phyloP scores from a whole-genome alignment of 148 eudicot species.

The Silene conica region DNA sequence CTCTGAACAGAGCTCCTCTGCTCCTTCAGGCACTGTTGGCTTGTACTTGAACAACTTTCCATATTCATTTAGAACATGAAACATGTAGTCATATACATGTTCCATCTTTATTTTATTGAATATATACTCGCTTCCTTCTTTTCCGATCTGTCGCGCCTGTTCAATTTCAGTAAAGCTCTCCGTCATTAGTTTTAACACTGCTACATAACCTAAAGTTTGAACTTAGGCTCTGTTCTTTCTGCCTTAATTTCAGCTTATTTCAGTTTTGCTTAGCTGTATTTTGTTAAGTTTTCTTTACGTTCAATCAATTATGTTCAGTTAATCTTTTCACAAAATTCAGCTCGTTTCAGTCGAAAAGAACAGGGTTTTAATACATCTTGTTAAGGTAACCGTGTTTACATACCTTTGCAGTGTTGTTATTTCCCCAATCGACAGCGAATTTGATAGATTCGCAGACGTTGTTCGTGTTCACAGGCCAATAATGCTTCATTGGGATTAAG shows the following conservation, averaged over 20 bases:
- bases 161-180: background rate
- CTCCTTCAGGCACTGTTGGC: constrained; percentile 45
- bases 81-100: constrained; percentile 61
- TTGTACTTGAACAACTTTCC: constrained; percentile 48
- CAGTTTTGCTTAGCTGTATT: no score
- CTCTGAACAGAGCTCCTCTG: constrained; percentile 53
- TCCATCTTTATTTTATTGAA: constrained; percentile 42
- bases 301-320: no score
- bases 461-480: constrained; percentile 47
- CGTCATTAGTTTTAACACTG: no score
- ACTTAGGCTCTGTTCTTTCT: no score
- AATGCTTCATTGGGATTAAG: constrained; percentile 52
- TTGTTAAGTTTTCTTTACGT: no score
- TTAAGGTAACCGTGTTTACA: no score
- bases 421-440: constrained; percentile 69
- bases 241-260: no score
- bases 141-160: constrained; percentile 61
- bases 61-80: constrained; percentile 50
- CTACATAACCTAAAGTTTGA: no score
- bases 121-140: constrained; percentile 42
- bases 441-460: constrained; percentile 47
- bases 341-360: no score
- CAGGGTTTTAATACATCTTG: no score
- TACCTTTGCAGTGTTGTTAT: constrained; percentile 45
- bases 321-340: no score